These are phyloP conservation scores for Hirschioporus abietinus DNA, from an alignment of 768 basidiomycete species.

Conservation along the genomic window DNA sequence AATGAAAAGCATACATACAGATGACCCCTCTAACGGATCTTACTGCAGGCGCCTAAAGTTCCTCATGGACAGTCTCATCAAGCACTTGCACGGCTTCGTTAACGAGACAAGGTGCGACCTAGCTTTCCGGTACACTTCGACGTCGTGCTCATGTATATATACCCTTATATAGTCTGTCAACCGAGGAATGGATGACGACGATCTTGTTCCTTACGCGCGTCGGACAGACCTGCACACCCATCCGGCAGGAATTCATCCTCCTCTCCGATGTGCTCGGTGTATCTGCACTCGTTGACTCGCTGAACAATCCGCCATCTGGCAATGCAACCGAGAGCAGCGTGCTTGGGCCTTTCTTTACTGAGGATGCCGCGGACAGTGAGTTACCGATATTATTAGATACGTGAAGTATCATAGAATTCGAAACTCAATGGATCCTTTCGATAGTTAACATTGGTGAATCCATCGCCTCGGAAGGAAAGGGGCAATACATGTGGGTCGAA, in stretches of 20 bases:
- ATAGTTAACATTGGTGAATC: conserved; percentile 63
- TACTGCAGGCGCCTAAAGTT: conserved; percentile 36
- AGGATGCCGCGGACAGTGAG: conserved; percentile 68
- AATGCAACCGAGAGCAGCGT: conserved; percentile 71
- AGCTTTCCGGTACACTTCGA: neutral
- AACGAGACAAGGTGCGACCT: conserved; percentile 53
- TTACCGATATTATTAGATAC: conserved; percentile 1
- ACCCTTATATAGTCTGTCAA: conserved; percentile 45
- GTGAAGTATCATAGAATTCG: neutral
- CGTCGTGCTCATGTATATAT: neutral
- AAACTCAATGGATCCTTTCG: neutral
- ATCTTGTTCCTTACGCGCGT: conserved; percentile 73
- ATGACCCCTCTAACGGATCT: conserved; percentile 13
- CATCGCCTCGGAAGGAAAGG: conserved; percentile 85
- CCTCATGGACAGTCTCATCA: conserved; percentile 47
- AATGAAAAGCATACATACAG: neutral
- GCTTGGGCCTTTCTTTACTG: conserved; percentile 79
- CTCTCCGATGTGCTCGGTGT: conserved; percentile 80
- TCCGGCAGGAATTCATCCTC: conserved; percentile 71
- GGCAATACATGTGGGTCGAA: conserved; percentile 77
- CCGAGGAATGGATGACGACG: conserved; percentile 80
- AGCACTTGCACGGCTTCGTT: conserved; percentile 71
- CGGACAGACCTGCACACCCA: conserved; percentile 66
- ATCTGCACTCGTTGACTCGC: conserved; percentile 67
- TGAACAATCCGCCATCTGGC: conserved; percentile 62